These are phyloP conservation scores for Endoconidiophora polonica DNA, from an alignment of 2,329 filamentous ascomycete genomes.

Conservation along the genomic window DNA sequence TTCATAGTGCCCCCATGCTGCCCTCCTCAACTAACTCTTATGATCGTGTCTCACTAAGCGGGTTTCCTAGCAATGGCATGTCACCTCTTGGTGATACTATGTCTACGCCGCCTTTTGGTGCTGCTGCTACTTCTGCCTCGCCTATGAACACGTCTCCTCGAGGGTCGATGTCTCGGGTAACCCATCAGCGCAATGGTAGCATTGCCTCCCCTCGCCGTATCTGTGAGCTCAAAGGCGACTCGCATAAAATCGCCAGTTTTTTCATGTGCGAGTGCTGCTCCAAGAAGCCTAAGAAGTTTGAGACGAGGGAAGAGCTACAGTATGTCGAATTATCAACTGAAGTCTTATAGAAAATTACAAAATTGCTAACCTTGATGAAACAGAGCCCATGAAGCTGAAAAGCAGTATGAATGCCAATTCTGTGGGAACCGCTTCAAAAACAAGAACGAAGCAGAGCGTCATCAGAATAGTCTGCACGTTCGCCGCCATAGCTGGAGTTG, in stretches of 20 bases:
- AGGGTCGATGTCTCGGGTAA: slow-evolving; percentile 25
- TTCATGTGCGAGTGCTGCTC: slow-evolving; percentile 84
- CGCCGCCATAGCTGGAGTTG: slow-evolving; percentile 94
- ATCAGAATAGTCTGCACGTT: slow-evolving; percentile 88
- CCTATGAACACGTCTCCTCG: slow-evolving; percentile 34
- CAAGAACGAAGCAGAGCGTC: slow-evolving; percentile 93
- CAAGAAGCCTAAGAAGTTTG: slow-evolving; percentile 93
- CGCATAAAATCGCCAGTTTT: slow-evolving; percentile 35
- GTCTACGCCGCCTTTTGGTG: slow-evolving; percentile 28
- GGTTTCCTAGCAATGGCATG: slow-evolving; percentile 30
- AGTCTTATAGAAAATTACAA: not conserved
- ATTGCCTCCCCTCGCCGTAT: slow-evolving; percentile 35
- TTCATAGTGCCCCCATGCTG: slow-evolving; percentile 29
- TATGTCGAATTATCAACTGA: slow-evolving; percentile 29
- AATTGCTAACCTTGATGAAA: slow-evolving; percentile 15
- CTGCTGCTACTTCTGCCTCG: slow-evolving; percentile 11
- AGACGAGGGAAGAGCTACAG: slow-evolving; percentile 68
- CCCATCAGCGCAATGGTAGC: slow-evolving; percentile 31
- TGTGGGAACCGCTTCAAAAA: slow-evolving; percentile 97
- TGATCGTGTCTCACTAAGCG: slow-evolving; percentile 30
- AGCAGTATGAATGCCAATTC: slow-evolving; percentile 86
- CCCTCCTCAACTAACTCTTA: slow-evolving; percentile 26
- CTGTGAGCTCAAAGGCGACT: slow-evolving; percentile 30
- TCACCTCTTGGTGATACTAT: slow-evolving; percentile 34
- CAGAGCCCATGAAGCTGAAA: slow-evolving; percentile 81